phyloP scores from a whole-genome alignment of 73 alveolate genomes.

The Symbiodinium pilosum region DNA sequence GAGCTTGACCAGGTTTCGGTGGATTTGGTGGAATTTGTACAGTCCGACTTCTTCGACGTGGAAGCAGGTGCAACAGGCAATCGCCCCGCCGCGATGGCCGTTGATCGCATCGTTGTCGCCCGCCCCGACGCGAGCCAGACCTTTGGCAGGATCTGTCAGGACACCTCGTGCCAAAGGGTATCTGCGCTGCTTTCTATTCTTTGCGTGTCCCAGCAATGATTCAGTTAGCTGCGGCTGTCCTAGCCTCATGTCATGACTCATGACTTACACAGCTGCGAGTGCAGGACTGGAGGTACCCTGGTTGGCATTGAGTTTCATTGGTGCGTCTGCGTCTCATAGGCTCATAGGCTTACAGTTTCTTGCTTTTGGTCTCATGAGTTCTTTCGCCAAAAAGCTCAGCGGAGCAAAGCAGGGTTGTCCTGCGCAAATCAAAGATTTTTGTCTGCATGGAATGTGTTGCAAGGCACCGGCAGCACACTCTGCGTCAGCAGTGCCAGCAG shows the following conservation, averaged over 20 bases:
- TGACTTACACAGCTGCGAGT: neutral
- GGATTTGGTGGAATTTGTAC: neutral
- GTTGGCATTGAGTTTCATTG: neutral
- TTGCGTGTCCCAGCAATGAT: neutral
- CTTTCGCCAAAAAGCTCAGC: too few species aligned
- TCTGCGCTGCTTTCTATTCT: too few species aligned
- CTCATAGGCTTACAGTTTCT: too few species aligned
- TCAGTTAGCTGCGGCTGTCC: too few species aligned
- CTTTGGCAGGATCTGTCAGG: slow-evolving; percentile 4
- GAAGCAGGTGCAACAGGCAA: neutral
- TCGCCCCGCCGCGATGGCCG: neutral
- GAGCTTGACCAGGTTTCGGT: neutral
- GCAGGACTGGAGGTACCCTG: slow-evolving; percentile 4
- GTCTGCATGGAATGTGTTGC: neutral
- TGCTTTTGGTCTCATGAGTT: neutral
- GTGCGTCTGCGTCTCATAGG: neutral
- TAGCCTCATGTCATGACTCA: too few species aligned
- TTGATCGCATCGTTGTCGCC: neutral
- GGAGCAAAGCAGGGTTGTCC: too few species aligned
- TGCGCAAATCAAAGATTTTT: too few species aligned
- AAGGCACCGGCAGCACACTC: slow-evolving; percentile 28
- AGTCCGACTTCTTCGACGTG: neutral
- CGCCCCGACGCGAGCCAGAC: neutral
- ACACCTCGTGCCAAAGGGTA: neutral
- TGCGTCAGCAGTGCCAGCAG: neutral